Evolutionary conservation across 805 yeast species (phyloP).

Genomic region (Suhomyces kilbournensis): DNA sequence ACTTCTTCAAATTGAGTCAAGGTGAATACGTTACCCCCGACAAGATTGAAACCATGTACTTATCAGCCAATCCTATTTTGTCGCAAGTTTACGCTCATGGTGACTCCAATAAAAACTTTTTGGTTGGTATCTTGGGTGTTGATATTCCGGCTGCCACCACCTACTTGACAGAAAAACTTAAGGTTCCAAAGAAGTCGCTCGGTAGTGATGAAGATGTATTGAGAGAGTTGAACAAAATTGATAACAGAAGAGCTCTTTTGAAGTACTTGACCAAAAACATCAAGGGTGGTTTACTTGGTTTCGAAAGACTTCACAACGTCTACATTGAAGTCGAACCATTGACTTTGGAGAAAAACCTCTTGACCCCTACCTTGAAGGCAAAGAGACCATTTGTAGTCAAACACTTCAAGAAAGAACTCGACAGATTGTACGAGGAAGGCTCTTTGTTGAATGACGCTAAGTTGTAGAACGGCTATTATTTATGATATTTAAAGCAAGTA

Average conservation of each 20-base stretch:
- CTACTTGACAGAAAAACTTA: slow-evolving; percentile 15
- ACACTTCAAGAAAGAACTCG: slow-evolving; percentile 39
- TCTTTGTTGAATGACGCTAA: slow-evolving; percentile 11
- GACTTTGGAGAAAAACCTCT: slow-evolving; percentile 21
- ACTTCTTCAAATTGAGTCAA: slow-evolving; percentile 31
- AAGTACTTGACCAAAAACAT: slow-evolving; percentile 14
- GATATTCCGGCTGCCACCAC: slow-evolving; percentile 14
- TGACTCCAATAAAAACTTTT: slow-evolving; percentile 19
- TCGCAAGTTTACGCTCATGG: slow-evolving; percentile 24
- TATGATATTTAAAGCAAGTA: not conserved
- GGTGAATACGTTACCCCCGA: slow-evolving; percentile 33
- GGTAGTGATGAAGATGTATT: slow-evolving; percentile 8
- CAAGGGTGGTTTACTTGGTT: slow-evolving; percentile 17
- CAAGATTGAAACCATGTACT: slow-evolving; percentile 25
- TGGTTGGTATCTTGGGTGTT: slow-evolving; percentile 25
- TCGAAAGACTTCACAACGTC: slow-evolving; percentile 23
- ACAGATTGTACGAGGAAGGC: slow-evolving; percentile 49
- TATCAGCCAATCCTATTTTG: slow-evolving; percentile 16
- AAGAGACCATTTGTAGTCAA: slow-evolving; percentile 50
- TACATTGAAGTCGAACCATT: slow-evolving; percentile 27
- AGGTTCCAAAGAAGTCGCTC: slow-evolving; percentile 5
- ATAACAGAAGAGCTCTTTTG: slow-evolving; percentile 15
- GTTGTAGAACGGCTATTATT: slow-evolving; percentile 5
- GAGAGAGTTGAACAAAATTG: slow-evolving; percentile 14
- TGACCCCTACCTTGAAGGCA: slow-evolving; percentile 42